Conservation (phyloP, 2,329 filamentous ascomycete species). For the Trichoderma harzianum region DNA sequence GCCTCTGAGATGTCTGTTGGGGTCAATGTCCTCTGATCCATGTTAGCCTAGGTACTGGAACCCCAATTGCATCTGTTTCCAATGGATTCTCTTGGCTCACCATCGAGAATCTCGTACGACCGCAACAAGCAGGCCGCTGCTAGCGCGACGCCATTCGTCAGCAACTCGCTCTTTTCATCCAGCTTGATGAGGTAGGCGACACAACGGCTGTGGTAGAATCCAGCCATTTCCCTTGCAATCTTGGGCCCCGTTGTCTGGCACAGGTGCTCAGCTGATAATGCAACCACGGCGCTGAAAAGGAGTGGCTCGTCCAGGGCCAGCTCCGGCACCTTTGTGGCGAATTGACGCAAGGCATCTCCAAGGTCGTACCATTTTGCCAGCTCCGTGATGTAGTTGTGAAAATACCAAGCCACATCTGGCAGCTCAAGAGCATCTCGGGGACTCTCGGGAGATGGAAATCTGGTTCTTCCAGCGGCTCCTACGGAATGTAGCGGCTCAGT, state of each 20-base stretch:
- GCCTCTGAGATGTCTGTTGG: conserved; percentile 44
- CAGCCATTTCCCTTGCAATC: conserved; percentile 29
- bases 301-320: conserved; percentile 39
- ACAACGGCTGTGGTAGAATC: conserved; percentile 41
- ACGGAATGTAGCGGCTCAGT: neutral
- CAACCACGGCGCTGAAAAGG: conserved; percentile 43
- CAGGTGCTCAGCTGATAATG: conserved; percentile 42
- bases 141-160: conserved; percentile 38
- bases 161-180: conserved; percentile 29
- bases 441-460: conserved; percentile 15
- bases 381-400: conserved; percentile 36
- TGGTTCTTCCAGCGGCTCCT: neutral
- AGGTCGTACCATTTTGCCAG: conserved; percentile 48
- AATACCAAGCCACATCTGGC: conserved; percentile 34
- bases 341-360: conserved; percentile 36
- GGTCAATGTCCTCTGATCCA: conserved; percentile 33
- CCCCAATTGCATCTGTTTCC: no score
- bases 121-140: conserved; percentile 46
- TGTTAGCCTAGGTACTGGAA: neutral
- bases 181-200: conserved; percentile 39
- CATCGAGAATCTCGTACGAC: conserved; percentile 47
- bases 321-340: conserved; percentile 35
- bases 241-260: conserved; percentile 30
- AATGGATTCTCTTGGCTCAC: conserved; percentile 27
- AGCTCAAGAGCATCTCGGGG: conserved; percentile 32